Evolutionary conservation across 108 stramenopile species (phyloP), one percentile per base, ranked within the genome.

Genomic region (Pinguiococcus pyrenoidosus): DNA sequence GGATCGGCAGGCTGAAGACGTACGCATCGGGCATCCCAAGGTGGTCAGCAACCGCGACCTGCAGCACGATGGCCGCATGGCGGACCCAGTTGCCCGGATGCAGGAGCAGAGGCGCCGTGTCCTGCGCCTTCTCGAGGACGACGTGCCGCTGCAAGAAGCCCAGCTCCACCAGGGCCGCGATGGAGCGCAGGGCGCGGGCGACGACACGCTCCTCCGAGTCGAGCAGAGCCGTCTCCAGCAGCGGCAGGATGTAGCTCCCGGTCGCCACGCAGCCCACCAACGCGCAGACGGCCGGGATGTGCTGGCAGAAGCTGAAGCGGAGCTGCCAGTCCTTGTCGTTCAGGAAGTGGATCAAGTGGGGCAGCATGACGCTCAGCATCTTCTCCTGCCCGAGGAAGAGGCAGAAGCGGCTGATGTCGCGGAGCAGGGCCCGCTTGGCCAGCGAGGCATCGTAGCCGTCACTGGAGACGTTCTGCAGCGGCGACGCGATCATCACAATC

Each of bases 241-340:
- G 88, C 23, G 92, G 92, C 5, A 93, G 52, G 39, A 95, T 79
- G 69, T 89, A 96, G 26, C 44, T 89, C 76, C 56, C 38, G 14
- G 57, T 63, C 3, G 62, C 58, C 29, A 59, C 57, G 33, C 81
- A 49, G 7, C 95, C 95, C 23, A 91, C 77, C 47, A 85, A 75
- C 4, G 80, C 75, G 37, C 87, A 85, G 0, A 89, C 82, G n/a
- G 73, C 71, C 10, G 88, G 81, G 7, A 92, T 55, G 62, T 78
- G 58, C n/a, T 71, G 59, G 67, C 90, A 92, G 24, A 93, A 77
- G 18, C 83, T 61, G n/a, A 79, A 68, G 9, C 95, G 78, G 4
- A 93, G 69, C 32, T 85, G 80, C 84, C 88, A 87, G 61, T 85
- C 85, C 50, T 82, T 55, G 60, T 93, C 89, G 60, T 89, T 91